Percentiles rank a stretch among this genome's conserved stretches.
Conservation (phyloP, 2,329 filamentous ascomycete species). For the Cadophora luteo-olivacea region DNA sequence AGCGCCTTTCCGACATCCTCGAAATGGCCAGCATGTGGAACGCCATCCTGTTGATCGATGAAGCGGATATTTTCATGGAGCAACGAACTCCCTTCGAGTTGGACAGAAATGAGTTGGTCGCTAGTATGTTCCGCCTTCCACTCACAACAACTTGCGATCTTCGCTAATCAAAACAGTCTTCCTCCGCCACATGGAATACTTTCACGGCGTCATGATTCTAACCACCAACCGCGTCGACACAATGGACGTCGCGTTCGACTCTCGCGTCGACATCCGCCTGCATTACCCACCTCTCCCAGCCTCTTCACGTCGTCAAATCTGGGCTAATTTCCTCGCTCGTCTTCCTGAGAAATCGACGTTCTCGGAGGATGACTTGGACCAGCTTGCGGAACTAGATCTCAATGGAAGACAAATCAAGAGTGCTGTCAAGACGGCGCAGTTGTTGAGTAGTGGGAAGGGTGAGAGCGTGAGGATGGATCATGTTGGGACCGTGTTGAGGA, state of each 20-base stretch:
- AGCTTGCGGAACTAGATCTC: constrained; percentile 33
- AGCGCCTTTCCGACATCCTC: constrained; percentile 60
- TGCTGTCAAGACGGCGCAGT: constrained; percentile 42
- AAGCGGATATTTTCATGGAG: constrained; percentile 57
- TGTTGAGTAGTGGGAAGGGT: constrained; percentile 41
- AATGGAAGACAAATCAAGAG: constrained; percentile 47
- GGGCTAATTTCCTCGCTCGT: constrained; percentile 31
- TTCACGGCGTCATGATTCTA: constrained; percentile 42
- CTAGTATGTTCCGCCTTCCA: constrained; percentile 42
- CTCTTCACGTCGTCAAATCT: constrained; percentile 35
- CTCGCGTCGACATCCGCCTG: constrained; percentile 29
- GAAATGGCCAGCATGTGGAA: constrained; percentile 63
- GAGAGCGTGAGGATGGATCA: constrained; percentile 35
- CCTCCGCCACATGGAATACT: constrained; percentile 37
- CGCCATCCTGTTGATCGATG: constrained; percentile 57
- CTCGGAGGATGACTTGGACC: constrained; percentile 27
- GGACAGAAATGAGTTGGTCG: constrained; percentile 48
- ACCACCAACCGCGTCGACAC: constrained; percentile 37
- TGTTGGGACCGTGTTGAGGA: constrained; percentile 40
- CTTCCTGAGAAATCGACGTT: constrained; percentile 19
- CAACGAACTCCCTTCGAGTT: constrained; percentile 43
- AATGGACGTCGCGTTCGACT: constrained; percentile 32
- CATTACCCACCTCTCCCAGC: constrained; percentile 32
- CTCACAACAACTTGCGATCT: too few species aligned
- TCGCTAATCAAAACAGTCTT: constrained; percentile 45